phyloP scores from a whole-genome alignment of 306 rosid species.

The Trifolium pratense region DNA sequence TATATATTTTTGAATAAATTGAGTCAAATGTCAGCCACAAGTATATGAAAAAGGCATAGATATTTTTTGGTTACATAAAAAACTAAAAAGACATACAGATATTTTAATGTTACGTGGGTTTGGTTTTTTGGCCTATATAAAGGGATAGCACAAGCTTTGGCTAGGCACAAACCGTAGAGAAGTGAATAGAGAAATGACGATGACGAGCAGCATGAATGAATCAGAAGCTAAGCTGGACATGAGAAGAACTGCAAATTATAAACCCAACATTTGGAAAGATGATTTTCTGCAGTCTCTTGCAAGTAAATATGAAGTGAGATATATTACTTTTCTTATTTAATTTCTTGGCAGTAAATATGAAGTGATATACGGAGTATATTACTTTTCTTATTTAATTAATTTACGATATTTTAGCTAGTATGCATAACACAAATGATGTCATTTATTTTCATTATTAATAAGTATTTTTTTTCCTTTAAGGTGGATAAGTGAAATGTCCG shows the following conservation, averaged over 20 bases:
- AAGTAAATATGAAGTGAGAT: slow-evolving; percentile 52
- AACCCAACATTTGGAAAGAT: slow-evolving; percentile 61
- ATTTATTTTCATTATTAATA: no score
- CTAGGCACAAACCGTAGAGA: not conserved
- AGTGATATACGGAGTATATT: no score
- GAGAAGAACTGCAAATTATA: slow-evolving; percentile 61
- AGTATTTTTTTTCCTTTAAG: no score
- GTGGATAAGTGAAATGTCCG: no score
- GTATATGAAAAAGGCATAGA: not conserved
- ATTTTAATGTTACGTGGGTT: not conserved
- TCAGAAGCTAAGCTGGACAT: not conserved
- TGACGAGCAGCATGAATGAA: not conserved
- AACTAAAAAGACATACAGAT: not conserved
- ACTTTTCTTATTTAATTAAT: not conserved
- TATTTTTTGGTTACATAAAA: not conserved
- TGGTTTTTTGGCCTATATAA: not conserved
- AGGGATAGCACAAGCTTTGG: not conserved
- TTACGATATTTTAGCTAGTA: no score
- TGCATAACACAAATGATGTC: not conserved
- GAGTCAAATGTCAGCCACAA: not conserved
- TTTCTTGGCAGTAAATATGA: no score
- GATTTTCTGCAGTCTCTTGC: slow-evolving; percentile 54
- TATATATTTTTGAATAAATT: no score
- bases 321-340: not conserved
- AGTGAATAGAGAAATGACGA: not conserved